Base-by-base conservation (phyloP, 805 yeast species). In the Candida insectalens region DNA sequence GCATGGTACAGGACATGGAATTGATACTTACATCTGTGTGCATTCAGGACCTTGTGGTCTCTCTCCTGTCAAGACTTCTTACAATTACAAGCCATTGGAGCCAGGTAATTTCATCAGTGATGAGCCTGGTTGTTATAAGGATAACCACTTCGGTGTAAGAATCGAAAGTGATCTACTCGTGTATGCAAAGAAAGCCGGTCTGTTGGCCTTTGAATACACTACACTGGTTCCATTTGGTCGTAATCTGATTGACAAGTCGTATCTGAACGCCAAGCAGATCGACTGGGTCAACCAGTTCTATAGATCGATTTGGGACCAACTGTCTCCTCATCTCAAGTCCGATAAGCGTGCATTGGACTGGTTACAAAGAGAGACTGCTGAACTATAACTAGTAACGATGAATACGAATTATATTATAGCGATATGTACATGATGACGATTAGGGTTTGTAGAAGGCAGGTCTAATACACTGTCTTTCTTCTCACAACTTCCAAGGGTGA, bases 1-100 rank as follows among this genome's bases (percentile, higher is more conserved):
- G 42, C 98, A 92, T 57, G 97, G 98, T 7, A 85, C 97, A 0
- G 96, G 97, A 2, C 98, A 92, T 57, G 98, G 98, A 4, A 82
- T 92, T n/a, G 97, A 96, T 2, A 69, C 88, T 15, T 89, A 69
- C 52, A 73, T 94, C 30, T 80, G 81, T 53, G 97, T 92, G 13
- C 98, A 92, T 54, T 96, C 94, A 50, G 92, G 94, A 0, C 97
- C 97, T 1, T 69, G 89, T 36, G 94, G 88, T 12, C 75, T 92
- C 39, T 83, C 81, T 38, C 56, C 58, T 9, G 25, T 35, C 4
- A 36, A 45, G 28, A 51, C 59, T 2, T 43, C 46, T 10, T 55
- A 55, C 41, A 51, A 62, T 55, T 50, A 64, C 67, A 47, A 67
- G 29, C 75, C 85, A 5, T 54, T 71, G 31, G 57, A 65, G 35